A percentile compares a stretch with the other conserved stretches of the same genome.
Evolutionary conservation across 495 filamentous ascomycete genomes (phyloP).

Genomic region (Amphirosellinia nigrospora): DNA sequence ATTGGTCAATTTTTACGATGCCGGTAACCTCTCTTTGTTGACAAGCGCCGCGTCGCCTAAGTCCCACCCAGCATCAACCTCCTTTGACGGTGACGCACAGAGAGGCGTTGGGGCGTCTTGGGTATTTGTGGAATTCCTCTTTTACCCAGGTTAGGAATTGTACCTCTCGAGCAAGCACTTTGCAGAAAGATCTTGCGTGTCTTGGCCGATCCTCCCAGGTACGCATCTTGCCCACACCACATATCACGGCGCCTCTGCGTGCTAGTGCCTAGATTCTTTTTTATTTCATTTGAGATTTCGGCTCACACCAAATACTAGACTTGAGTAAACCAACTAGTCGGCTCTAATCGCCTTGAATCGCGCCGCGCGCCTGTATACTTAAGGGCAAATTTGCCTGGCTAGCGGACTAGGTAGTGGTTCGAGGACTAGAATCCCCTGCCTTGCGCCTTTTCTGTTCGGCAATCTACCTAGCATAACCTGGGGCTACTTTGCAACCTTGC

Average conservation of each 20-base stretch:
- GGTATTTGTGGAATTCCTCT: conserved; percentile 8
- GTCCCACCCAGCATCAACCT: conserved; percentile 8
- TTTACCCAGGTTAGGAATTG: conserved; percentile 6
- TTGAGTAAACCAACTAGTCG: conserved; percentile 27
- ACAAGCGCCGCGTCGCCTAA: not conserved
- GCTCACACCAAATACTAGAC: conserved; percentile 19
- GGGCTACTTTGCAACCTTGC: conserved; percentile 42
- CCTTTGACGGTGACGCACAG: conserved; percentile 11
- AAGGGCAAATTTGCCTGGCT: conserved; percentile 31
- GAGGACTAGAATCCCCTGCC: conserved; percentile 36
- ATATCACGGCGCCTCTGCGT: conserved; percentile 15
- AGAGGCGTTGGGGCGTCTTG: conserved; percentile 13
- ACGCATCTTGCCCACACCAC: conserved; percentile 13
- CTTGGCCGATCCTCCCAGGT: not conserved
- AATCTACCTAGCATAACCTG: conserved; percentile 40
- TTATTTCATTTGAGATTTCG: not conserved
- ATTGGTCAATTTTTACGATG: conserved; percentile 15
- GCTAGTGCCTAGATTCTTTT: not conserved
- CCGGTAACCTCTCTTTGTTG: conserved; percentile 10
- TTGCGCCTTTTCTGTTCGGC: conserved; percentile 38
- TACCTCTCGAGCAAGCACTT: not conserved
- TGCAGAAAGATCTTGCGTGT: conserved; percentile 11
- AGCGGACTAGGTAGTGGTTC: conserved; percentile 32
- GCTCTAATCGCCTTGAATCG: conserved; percentile 1
- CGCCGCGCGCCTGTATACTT: conserved; percentile 12